Base-by-base conservation (phyloP, 495 filamentous ascomycete species). In the Xeromyces bisporus region DNA sequence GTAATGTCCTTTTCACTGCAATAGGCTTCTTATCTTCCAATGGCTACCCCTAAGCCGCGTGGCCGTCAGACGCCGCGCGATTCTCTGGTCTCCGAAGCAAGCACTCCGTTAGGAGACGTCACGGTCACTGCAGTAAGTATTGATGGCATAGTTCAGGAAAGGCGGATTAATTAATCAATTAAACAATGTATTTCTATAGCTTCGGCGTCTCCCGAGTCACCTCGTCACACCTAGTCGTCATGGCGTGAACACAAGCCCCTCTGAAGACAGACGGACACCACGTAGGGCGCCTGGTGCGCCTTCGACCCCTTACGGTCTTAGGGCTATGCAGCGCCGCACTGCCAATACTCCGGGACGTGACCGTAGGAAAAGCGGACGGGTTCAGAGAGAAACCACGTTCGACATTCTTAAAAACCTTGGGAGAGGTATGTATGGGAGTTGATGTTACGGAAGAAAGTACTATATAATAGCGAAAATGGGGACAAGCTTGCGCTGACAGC, bases 341-440 rank as follows among this genome's bases (percentile, higher is more conserved):
- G 77, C 74, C n/a, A 66, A 74, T 35, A 86, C 80, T 0, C 79
- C 81, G 15, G 75, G 67, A 15, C 62, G 68, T n/a, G 62, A 68
- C 31, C 66, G 77, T 2, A 60, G 80, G 31, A 65, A 66, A 33
- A 84, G 77, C 39, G 59, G 69, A 13, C 64, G 72, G 24, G 58
- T 75, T 36, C 72, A 77, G 43, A 67, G 80, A 26, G 80, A 85
- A 49, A 83, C 81, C 4, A 79, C 79, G 4, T 71, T 79, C 32
- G 74, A 84, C 45, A 58, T 73, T 13, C 46, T 87, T 17, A 64
- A 71, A 16, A 69, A 72, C 32, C 58, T 89, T 7, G 75, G 77
- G 31, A 69, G 60, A 53, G 59, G 69, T 52, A 57, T 15, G 47
- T 38, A 13, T n/a, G n/a, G n/a, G n/a, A n/a, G n/a, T n/a, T n/a